Evolutionary conservation across 306 rosid genomes (phyloP), one percentile per base, ranked within the genome.

Genomic region (Lathyrus oleraceus): DNA sequence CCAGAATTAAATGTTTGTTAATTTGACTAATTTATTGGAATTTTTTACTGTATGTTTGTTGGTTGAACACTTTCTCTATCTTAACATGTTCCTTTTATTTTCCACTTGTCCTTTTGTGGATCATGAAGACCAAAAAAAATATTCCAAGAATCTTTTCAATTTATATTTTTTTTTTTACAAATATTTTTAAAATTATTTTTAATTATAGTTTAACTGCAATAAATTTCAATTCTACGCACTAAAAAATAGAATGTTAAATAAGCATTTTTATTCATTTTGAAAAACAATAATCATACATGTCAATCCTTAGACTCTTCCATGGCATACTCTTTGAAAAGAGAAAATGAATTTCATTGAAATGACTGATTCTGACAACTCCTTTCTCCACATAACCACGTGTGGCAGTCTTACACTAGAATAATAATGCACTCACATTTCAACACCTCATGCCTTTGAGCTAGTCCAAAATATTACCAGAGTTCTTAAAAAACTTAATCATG

Each of bases 261-360:
- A 30, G 35, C 35, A 30, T 20, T 56, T 61, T 16, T 16, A 9
- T 56, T 27, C 17, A 5, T 10, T 61, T 61, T 35, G 2, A 19
- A 62, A 62, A 38, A 5, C 11, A 20, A 21, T 13, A 63, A 52
- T 53, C 47, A 61, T 16, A 61, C 67, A 45, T 13, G 16, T 61
- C 15, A 68, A 28, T 42, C 60, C 52, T 59, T 52, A 75, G 61
- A 21, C 36, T 23, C 73, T 56, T 64, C 15, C 2, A 62, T 60
- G 28, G 8, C 25, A 6, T 25, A 25, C 25, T 4, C n/a, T 4
- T 45, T 44, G 36, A 74, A 57, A 21, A 5, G 2, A 11, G 59
- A 57, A 32, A 75, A 14, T 57, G 36, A 14, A 32, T 73, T 73
- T 61, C 71, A 32, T 67, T 73, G 52, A 71, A 73, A 44, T 20